Evolutionary conservation across 1,284 basidiomycete species (phyloP).

Genomic region (Cystobasidium sp.): DNA sequence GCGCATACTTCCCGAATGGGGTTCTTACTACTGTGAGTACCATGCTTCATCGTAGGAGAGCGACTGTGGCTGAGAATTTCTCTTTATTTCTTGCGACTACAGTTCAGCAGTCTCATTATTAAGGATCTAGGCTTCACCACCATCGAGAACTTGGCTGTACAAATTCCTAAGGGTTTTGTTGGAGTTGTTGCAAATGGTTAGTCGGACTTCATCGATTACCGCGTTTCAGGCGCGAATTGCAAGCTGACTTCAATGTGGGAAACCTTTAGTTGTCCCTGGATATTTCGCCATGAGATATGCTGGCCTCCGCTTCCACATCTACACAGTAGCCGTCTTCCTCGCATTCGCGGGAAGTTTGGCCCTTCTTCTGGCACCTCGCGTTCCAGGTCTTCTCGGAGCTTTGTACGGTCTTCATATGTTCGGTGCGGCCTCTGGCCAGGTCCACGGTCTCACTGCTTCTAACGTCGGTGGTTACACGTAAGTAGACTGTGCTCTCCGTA

Average conservation of each 20-base stretch:
- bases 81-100: not conserved
- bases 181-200: constrained; percentile 8
- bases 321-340: constrained; percentile 24
- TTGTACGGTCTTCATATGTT: constrained; percentile 35
- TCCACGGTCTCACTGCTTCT: constrained; percentile 25
- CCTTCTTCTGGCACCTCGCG: constrained; percentile 22
- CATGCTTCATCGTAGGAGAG: not conserved
- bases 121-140: constrained; percentile 27
- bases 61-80: too few species aligned
- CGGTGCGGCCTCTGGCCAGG: constrained; percentile 27
- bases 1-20: constrained; percentile 29
- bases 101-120: constrained; percentile 22
- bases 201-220: not conserved
- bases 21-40: not conserved
- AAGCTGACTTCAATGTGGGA: not conserved
- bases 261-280: constrained; percentile 9
- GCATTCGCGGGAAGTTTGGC: constrained; percentile 33
- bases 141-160: constrained; percentile 24
- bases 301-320: constrained; percentile 32
- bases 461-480: constrained; percentile 37
- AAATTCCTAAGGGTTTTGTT: constrained; percentile 32
- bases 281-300: constrained; percentile 37
- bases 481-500: not conserved
- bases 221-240: too few species aligned
- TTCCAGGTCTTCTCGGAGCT: constrained; percentile 31